A percentile compares a stretch with the other conserved stretches of the same genome.
Conservation (phyloP, 2,329 filamentous ascomycete genomes). For the Stemphylium vesicarium region DNA sequence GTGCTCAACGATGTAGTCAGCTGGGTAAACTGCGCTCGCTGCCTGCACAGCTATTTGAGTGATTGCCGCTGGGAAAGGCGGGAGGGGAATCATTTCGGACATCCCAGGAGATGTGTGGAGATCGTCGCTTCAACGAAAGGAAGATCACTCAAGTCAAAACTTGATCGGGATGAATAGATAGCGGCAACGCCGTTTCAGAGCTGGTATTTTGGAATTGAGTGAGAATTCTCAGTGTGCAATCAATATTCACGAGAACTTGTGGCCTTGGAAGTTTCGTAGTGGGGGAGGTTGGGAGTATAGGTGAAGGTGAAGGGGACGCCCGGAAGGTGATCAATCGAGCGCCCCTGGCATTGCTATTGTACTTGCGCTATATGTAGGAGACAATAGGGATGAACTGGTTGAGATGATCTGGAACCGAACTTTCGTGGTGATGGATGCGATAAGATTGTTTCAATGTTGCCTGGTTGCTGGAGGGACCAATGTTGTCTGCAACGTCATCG, state of each 20-base stretch:
- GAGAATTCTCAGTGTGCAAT: not conserved
- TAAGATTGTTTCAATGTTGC: not conserved
- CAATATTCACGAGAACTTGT: not conserved
- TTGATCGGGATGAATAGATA: not conserved
- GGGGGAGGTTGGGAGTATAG: conserved; percentile 14
- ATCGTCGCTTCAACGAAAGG: not conserved
- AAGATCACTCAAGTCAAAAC: not conserved
- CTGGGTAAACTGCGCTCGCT: conserved; percentile 6
- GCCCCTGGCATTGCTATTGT: conserved; percentile 19
- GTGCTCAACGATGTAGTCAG: conserved; percentile 26
- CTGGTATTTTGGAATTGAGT: not conserved
- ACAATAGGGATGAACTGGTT: not conserved
- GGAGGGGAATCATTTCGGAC: conserved; percentile 11
- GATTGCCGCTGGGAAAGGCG: conserved; percentile 21
- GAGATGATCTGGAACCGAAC: not conserved
- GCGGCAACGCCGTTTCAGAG: not conserved
- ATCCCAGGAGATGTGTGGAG: not conserved
- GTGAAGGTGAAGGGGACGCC: conserved; percentile 24
- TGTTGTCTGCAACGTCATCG: not conserved
- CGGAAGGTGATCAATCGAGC: conserved; percentile 5
- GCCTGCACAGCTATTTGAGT: conserved; percentile 21
- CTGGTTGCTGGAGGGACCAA: conserved; percentile 1
- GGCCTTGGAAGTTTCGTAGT: conserved; percentile 3
- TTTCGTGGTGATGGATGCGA: not conserved
- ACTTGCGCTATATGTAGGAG: not conserved